Conservation (phyloP, 1,284 basidiomycete species). For the Pascua guehoae region DNA sequence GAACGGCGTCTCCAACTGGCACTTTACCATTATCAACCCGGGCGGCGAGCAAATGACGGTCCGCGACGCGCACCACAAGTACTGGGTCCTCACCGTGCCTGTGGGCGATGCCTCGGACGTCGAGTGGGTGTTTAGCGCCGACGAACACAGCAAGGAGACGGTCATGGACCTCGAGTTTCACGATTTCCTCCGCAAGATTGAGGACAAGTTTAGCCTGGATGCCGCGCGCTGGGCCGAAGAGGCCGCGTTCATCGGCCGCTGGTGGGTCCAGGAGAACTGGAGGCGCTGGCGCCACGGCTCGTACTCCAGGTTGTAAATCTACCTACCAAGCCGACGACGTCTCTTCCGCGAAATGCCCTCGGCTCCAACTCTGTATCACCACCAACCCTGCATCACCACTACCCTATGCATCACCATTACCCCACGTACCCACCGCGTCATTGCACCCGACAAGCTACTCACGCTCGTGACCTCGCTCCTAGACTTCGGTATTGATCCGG, state of each 20-base stretch:
- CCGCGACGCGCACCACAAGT: slow-evolving; percentile 2
- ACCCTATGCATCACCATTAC: not conserved
- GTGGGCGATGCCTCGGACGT: not conserved
- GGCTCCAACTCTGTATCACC: not conserved
- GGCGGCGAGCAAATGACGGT: slow-evolving; percentile 2
- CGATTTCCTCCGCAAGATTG: not conserved
- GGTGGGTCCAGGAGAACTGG: slow-evolving; percentile 9
- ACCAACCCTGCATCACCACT: not conserved
- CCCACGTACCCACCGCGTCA: not conserved
- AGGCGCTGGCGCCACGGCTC: slow-evolving; percentile 3
- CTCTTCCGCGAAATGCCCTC: not conserved
- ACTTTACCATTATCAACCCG: slow-evolving; percentile 10
- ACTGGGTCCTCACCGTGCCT: slow-evolving; percentile 5
- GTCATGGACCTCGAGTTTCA: not conserved
- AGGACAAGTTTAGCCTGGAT: slow-evolving; percentile 1
- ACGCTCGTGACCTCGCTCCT: no score
- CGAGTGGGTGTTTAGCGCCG: slow-evolving; percentile 2
- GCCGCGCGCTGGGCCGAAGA: slow-evolving; percentile 6
- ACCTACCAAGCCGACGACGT: no score
- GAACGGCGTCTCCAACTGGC: not conserved
- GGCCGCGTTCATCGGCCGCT: slow-evolving; percentile 7
- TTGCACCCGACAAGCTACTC: not conserved
- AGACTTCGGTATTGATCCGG: no score
- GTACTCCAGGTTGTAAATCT: not conserved
- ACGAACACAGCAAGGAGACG: not conserved